Evolutionary conservation across 495 filamentous ascomycete species (phyloP), one percentile per base, ranked within the genome.

Genomic region (Acidiella bohemica): DNA sequence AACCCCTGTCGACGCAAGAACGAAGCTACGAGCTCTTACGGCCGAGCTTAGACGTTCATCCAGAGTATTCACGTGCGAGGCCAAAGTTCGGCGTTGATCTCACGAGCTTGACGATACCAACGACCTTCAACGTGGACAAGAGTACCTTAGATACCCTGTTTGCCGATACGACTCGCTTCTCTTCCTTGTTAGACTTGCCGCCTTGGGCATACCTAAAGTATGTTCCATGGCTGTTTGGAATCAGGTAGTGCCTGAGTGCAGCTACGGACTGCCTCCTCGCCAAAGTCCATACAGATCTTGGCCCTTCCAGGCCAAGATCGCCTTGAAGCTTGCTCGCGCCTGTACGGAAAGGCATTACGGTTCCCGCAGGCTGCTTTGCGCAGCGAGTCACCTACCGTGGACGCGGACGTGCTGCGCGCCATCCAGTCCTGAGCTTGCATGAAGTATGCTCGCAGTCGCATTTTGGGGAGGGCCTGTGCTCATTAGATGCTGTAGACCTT

Each of bases 381-480:
- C 20, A 29, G 42, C 41, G 35, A 41, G 2, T 36, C 32, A 24
- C 19, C 20, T 13, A 28, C 42, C 16, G 36, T 42, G 22, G 42
- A 44, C 13, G 38, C 54, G 11, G 52, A 53, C 13, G 54, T 57
- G 3, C 42, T 57, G 16, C 55, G 54, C 33, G 52, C 54, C 29
- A 57, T 52, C 3, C 44, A 46, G 36, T 57, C 4, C 47, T 57
- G 11, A 45, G 52, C 29, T 21, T 49, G 26, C 40, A 43, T 36
- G 46, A 49, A 37, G 46, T 49, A 14, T 17, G 46, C 35, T n/a
- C n/a, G n/a, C n/a, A n/a, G n/a, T n/a, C n/a, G n/a, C n/a, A n/a
- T n/a, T n/a, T n/a, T n/a, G n/a, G n/a, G n/a, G n/a, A n/a, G n/a
- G n/a, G n/a, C n/a, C n/a, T n/a, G n/a, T n/a, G n/a, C 24, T 25